A percentile compares a stretch with the other conserved stretches of the same genome.
phyloP scores from a whole-genome alignment of 2,329 filamentous ascomycete genomes.

The Alternaria rosae region DNA sequence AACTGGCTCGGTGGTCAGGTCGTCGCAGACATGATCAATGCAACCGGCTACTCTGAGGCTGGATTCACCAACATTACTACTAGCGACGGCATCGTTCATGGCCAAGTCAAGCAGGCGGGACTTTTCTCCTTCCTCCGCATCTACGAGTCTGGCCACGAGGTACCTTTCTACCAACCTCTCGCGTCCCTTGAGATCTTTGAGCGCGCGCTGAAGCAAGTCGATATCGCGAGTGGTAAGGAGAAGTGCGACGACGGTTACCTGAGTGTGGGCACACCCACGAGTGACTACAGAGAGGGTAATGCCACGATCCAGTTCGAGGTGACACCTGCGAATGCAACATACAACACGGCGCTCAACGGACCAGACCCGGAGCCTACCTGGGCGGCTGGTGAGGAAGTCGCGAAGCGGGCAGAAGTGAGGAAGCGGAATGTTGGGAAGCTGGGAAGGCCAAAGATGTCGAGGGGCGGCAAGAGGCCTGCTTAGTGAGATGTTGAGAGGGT shows the following conservation, averaged over 20 bases:
- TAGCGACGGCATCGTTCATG: slow-evolving; percentile 58
- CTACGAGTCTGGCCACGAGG: slow-evolving; percentile 59
- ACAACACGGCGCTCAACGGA: slow-evolving; percentile 55
- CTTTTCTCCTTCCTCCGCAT: slow-evolving; percentile 61
- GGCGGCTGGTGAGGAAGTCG: slow-evolving; percentile 15
- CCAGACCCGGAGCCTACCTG: slow-evolving; percentile 50
- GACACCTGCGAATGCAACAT: slow-evolving; percentile 55
- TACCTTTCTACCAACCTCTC: slow-evolving; percentile 64
- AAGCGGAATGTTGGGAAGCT: slow-evolving; percentile 27
- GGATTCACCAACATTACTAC: slow-evolving; percentile 59
- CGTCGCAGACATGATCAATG: slow-evolving; percentile 51
- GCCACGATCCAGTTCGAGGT: slow-evolving; percentile 56
- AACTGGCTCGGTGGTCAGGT: slow-evolving; percentile 57
- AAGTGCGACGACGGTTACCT: slow-evolving; percentile 37
- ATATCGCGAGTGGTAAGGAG: slow-evolving; percentile 59
- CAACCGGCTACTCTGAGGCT: slow-evolving; percentile 53
- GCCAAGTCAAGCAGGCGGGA: slow-evolving; percentile 61
- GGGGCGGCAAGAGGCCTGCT: background rate
- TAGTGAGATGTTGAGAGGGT: background rate
- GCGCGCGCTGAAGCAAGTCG: slow-evolving; percentile 56
- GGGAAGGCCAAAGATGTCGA: slow-evolving; percentile 16
- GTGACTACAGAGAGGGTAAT: slow-evolving; percentile 54
- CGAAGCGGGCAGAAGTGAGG: slow-evolving; percentile 12
- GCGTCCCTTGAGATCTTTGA: slow-evolving; percentile 59
- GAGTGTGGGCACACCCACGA: slow-evolving; percentile 47